Base-by-base conservation (phyloP, 2,329 filamentous ascomycete genomes). In the Chaetoscypha palmicola region DNA sequence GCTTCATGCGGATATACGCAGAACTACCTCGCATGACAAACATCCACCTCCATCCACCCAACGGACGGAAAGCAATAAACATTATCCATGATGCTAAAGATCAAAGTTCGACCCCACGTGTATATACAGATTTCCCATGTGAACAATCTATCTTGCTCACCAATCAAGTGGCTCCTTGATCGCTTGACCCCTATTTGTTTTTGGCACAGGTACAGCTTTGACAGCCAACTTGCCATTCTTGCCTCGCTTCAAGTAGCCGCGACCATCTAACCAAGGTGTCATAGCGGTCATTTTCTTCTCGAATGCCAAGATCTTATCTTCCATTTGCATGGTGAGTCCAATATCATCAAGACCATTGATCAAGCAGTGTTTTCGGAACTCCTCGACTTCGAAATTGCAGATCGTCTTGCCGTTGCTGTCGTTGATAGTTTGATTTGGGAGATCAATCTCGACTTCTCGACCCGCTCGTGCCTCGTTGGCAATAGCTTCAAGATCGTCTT, bases 321-420 rank as follows among this genome's bases (percentile, higher is more conserved):
- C 89, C 68, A 86, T 77, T 68, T 94, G 86, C 74, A 96, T 87
- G 4, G 91, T 97, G 52, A 97, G 69, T 26, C 91, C 91, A 59
- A 97, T 97, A 58, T 97, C 92, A 62, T 97, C 91, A 8, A 97
- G 79, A 0, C 91, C 91, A 62, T 97, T 94, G 58, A 94, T 66
- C 39, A 97, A 70, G 66, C 91, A 97, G 69, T 97, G 88, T 69
- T 94, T 94, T 63, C 89, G 74, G 73, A 97, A 97, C 67, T 85
- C 79, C 62, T 97, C 91, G 4, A 95, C 86, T 1, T 95, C 84
- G 60, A 97, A 97, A 31, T 68, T 66, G 60, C 83, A 83, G 41
- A 97, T 76, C 54, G 79, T 77, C 50, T 79, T 80, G 52, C 91
- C 91, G 14, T 75, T 68, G 0, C 77, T 80, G 53, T 86, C 81